These are phyloP conservation scores for Aspergillus brunneoviolaceus DNA, from an alignment of 2,329 filamentous ascomycete genomes.

Conservation along the genomic window DNA sequence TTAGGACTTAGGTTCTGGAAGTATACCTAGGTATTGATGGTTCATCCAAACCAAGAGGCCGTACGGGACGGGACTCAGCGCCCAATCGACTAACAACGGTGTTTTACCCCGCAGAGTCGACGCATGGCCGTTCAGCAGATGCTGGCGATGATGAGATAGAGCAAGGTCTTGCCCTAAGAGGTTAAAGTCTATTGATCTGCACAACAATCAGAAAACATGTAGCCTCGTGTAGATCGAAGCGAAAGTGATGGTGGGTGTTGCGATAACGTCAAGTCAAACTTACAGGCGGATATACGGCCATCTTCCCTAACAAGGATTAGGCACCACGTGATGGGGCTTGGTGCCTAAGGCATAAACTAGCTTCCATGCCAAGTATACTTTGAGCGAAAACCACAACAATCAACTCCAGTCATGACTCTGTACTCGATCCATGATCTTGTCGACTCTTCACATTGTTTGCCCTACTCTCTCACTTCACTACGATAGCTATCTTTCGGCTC, in stretches of 20 bases:
- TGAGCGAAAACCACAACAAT: too few species aligned
- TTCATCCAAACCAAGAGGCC: background rate
- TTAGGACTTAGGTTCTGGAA: background rate
- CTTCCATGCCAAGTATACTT: background rate
- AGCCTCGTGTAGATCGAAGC: background rate
- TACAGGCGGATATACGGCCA: background rate
- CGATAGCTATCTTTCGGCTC: too few species aligned
- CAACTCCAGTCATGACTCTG: too few species aligned
- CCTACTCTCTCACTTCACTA: too few species aligned
- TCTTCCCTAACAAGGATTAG: background rate
- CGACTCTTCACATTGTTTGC: too few species aligned
- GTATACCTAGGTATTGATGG: background rate
- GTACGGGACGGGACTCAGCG: background rate
- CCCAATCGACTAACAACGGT: background rate
- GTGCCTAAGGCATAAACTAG: background rate
- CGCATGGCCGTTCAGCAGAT: background rate
- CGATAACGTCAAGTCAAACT: background rate
- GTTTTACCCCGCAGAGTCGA: background rate
- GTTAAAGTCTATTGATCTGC: background rate
- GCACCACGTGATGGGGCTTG: background rate
- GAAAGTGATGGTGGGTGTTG: background rate
- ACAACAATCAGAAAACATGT: background rate
- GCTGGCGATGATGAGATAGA: background rate
- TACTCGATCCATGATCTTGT: too few species aligned
- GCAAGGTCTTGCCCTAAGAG: background rate